Evolutionary conservation across 495 filamentous ascomycete species (phyloP).

Genomic region (Talaromyces liani): DNA sequence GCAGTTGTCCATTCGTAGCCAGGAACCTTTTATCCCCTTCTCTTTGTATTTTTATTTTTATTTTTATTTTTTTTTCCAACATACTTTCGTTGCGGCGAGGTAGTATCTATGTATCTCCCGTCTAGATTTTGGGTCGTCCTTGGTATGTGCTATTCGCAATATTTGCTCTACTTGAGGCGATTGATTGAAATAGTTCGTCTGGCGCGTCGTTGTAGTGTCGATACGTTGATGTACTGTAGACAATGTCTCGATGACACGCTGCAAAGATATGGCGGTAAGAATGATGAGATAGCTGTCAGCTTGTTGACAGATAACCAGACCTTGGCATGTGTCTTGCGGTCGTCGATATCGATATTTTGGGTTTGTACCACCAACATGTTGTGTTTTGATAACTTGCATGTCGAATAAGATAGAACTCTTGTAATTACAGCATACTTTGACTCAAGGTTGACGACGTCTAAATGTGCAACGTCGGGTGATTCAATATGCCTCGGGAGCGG

Average conservation of each 20-base stretch:
- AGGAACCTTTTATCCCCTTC: not conserved
- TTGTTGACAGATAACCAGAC: not conserved
- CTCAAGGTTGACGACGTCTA: not conserved
- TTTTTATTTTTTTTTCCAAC: not conserved
- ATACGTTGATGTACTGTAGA: not conserved
- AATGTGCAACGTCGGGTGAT: not conserved
- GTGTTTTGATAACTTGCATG: not conserved
- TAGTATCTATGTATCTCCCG: not conserved
- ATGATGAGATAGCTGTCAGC: not conserved
- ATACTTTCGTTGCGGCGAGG: not conserved
- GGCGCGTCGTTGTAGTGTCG: not conserved
- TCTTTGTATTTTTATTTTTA: no score
- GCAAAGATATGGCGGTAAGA: not conserved
- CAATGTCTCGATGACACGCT: not conserved
- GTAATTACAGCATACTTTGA: not conserved
- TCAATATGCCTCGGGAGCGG: not conserved
- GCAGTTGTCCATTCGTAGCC: not conserved
- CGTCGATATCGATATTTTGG: no score
- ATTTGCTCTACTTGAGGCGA: not conserved
- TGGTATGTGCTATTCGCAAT: not conserved
- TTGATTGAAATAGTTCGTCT: not conserved
- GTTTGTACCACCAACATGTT: not conserved
- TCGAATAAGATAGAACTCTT: not conserved
- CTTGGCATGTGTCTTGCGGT: not conserved
- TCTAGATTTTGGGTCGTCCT: not conserved